phyloP scores from a whole-genome alignment of 2,329 filamentous ascomycete species.

The Fusarium foetens region DNA sequence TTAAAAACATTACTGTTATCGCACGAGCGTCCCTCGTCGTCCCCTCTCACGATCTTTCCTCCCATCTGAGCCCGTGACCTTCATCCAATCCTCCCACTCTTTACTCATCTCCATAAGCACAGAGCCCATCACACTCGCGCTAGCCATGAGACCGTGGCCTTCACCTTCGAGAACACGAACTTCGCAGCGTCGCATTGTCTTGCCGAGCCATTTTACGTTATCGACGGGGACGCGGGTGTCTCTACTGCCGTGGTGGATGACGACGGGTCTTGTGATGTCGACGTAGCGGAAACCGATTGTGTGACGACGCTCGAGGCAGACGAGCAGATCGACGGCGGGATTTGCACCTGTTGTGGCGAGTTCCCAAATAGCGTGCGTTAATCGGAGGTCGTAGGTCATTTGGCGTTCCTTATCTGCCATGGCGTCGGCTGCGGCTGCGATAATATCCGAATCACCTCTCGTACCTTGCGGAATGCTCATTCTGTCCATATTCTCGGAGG shows the following conservation, averaged over 20 bases:
- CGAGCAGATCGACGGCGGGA: conserved; percentile 89
- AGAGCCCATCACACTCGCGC: conserved; percentile 88
- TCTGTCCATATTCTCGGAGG: conserved; percentile 62
- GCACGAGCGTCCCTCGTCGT: conserved; percentile 41
- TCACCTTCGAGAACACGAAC: conserved; percentile 90
- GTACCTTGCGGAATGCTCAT: conserved; percentile 50
- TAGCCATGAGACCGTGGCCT: conserved; percentile 96
- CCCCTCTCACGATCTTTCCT: conserved; percentile 49
- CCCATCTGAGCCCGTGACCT: conserved; percentile 61
- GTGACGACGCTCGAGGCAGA: conserved; percentile 90
- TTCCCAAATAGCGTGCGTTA: conserved; percentile 95
- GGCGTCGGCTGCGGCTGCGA: conserved; percentile 67
- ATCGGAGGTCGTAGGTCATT: conserved; percentile 79
- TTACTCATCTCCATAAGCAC: conserved; percentile 94
- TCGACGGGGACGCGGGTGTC: conserved; percentile 94
- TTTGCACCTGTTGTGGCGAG: conserved; percentile 91
- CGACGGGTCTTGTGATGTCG: conserved; percentile 88
- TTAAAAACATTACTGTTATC: conserved; percentile 1
- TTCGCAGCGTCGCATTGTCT: conserved; percentile 92
- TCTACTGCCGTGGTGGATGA: conserved; percentile 92
- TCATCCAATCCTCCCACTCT: conserved; percentile 92
- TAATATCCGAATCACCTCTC: conserved; percentile 42
- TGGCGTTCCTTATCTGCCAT: conserved; percentile 78
- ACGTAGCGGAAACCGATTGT: conserved; percentile 97
- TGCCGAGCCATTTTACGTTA: conserved; percentile 94